Conservation (phyloP, 2,329 filamentous ascomycete genomes). For the Cladosporium oxysporum region DNA sequence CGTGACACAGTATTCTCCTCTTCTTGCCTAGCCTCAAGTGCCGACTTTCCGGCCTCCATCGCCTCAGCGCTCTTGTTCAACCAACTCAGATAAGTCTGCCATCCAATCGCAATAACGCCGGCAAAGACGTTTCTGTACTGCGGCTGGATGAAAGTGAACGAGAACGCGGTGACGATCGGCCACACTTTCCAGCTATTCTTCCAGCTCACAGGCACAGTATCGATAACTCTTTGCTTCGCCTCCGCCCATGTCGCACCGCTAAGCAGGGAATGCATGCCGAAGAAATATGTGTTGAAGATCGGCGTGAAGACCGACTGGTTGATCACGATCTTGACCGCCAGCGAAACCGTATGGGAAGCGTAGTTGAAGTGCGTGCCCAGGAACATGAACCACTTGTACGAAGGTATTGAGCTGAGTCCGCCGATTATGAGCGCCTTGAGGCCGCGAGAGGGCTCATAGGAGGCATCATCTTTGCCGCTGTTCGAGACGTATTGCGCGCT, state of each 20-base stretch:
- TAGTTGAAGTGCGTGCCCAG: conserved; percentile 84
- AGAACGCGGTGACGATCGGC: conserved; percentile 84
- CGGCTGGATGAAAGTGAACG: conserved; percentile 77
- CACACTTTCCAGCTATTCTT: conserved; percentile 83
- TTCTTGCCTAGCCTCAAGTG: conserved; percentile 3
- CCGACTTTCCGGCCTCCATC: conserved; percentile 25
- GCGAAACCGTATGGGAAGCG: conserved; percentile 67
- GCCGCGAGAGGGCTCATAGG: conserved; percentile 71
- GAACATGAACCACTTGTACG: conserved; percentile 81
- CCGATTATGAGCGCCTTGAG: conserved; percentile 74
- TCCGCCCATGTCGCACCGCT: conserved; percentile 64
- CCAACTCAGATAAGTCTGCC: conserved; percentile 88
- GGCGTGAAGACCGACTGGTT: conserved; percentile 83
- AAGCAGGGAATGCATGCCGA: conserved; percentile 52
- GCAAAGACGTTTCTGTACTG: conserved; percentile 81
- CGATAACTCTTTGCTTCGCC: conserved; percentile 68
- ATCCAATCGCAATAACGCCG: conserved; percentile 74
- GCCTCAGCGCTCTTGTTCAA: conserved; percentile 72
- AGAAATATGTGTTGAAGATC: conserved; percentile 55
- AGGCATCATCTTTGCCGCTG: conserved; percentile 32
- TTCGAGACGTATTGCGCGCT: conserved; percentile 68
- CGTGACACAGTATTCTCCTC: conserved; percentile 14
- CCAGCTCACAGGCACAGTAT: conserved; percentile 75
- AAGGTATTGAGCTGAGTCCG: conserved; percentile 70
- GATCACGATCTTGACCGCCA: conserved; percentile 74